Evolutionary conservation across 805 yeast species (phyloP), one percentile per base, ranked within the genome.

Genomic region (Tetrapisispora arboricola): DNA sequence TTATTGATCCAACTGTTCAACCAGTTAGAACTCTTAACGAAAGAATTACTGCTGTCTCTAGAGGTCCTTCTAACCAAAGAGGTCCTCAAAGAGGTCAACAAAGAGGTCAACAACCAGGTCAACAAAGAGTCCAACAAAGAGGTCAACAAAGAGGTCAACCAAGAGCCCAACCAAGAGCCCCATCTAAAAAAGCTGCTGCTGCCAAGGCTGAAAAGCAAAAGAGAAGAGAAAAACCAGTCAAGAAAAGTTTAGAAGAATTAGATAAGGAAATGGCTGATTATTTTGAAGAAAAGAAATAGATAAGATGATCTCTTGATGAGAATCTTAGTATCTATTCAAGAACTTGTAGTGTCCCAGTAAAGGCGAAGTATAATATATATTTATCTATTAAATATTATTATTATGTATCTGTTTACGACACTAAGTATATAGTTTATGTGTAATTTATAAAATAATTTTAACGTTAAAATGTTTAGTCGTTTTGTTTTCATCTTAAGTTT

Each of bases 261-360:
- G 98, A 92, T 67, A 95, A 88, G 61, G 97, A 90, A 70, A 90
- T 92, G 98, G 83, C 87, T 48, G 97, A 88, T 61, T 90, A 90
- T 69, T 88, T 90, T 54, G 78, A 77, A 48, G 65, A 65, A 40
- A 57, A 55, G 45, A 50, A 55, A 42, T 50, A 48, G 13, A 36
- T 24, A 33, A 16, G 20, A 30, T 33, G 16, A 12, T 19, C 15
- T 16, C 15, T 20, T 22, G 25, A 30, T 30, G 33, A n/a, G 33
- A 17, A 17, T n/a, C n/a, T n/a, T n/a, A n/a, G n/a, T n/a, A n/a
- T n/a, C n/a, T n/a, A n/a, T n/a, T n/a, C n/a, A n/a, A n/a, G n/a
- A n/a, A n/a, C n/a, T n/a, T n/a, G n/a, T n/a, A n/a, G n/a, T n/a
- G n/a, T n/a, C n/a, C n/a, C n/a, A n/a, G n/a, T 25, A 11, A 25